These are phyloP conservation scores for Phytophthora syringae DNA, from an alignment of 352 stramenopile genomes.

Conservation along the genomic window DNA sequence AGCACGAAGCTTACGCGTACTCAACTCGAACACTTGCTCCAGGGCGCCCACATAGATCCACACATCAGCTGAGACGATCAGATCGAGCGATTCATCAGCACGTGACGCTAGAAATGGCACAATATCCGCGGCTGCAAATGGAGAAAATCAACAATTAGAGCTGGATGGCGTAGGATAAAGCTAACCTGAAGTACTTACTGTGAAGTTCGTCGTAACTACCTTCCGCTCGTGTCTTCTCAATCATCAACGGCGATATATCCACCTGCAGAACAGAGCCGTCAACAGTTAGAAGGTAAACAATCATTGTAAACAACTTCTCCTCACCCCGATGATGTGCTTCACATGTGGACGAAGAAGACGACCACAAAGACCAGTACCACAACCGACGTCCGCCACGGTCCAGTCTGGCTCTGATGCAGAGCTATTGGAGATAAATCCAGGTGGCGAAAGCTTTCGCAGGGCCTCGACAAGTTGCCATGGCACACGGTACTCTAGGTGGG, in stretches of 20 bases:
- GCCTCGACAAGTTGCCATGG: conserved; percentile 81
- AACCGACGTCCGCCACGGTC: conserved; percentile 68
- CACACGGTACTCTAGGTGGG: conserved; percentile 78
- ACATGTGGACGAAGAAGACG: conserved; percentile 66
- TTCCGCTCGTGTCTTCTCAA: conserved; percentile 69
- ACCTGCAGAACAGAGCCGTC: conserved; percentile 45
- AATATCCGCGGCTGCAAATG: conserved; percentile 57
- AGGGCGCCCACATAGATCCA: conserved; percentile 88
- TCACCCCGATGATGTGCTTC: conserved; percentile 62
- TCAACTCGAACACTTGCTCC: conserved; percentile 63
- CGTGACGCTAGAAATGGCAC: conserved; percentile 57
- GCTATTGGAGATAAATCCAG: conserved; percentile 20
- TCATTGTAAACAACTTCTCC: background rate
- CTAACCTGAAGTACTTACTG: conserved; percentile 34
- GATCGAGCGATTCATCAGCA: conserved; percentile 49
- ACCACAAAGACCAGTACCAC: conserved; percentile 80
- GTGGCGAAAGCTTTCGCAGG: conserved; percentile 50
- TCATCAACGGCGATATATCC: conserved; percentile 83
- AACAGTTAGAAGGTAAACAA: background rate
- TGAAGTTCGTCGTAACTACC: conserved; percentile 75
- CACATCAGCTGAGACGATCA: conserved; percentile 83
- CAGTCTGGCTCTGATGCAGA: conserved; percentile 30
- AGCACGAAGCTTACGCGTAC: conserved; percentile 48
- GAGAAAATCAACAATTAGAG: background rate
- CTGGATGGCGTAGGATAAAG: too few species aligned